Evolutionary conservation across 1,284 basidiomycete species (phyloP).

Genomic region (Quambalaria eucalypti): DNA sequence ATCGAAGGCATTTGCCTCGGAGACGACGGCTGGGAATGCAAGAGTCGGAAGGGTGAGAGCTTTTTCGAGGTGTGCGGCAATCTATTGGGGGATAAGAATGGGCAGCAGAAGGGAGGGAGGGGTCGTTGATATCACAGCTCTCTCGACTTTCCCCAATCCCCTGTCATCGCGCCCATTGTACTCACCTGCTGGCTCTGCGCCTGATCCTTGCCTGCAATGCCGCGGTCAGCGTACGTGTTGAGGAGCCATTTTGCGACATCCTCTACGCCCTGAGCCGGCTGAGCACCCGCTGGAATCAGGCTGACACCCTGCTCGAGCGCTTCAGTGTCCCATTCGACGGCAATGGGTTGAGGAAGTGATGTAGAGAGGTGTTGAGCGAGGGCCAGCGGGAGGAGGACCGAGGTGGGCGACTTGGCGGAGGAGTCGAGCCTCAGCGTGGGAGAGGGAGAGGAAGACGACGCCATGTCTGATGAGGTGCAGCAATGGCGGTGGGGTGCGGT

Average conservation of each 20-base stretch:
- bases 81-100: no score
- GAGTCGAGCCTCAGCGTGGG: not conserved
- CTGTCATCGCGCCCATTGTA: no score
- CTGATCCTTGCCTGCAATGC: constrained; percentile 7
- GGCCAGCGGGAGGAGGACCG: not conserved
- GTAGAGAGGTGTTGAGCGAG: not conserved
- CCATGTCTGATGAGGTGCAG: not conserved
- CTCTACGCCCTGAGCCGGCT: not conserved
- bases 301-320: not conserved
- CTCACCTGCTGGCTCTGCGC: constrained; percentile 2
- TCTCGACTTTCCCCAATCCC: not conserved
- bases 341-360: not conserved
- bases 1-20: constrained; percentile 37
- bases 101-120: not conserved
- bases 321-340: not conserved
- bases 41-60: constrained; percentile 2
- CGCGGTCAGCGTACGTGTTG: constrained; percentile 4
- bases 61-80: not conserved
- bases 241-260: constrained; percentile 2
- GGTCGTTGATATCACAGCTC: not conserved
- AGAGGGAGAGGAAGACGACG: not conserved
- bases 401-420: not conserved
- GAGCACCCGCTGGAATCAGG: not conserved
- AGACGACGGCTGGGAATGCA: constrained; percentile 2
- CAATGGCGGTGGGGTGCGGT: not conserved